Evolutionary conservation across 1,139 yeast genomes (phyloP).

Genomic region (Kodamaea sp.): DNA sequence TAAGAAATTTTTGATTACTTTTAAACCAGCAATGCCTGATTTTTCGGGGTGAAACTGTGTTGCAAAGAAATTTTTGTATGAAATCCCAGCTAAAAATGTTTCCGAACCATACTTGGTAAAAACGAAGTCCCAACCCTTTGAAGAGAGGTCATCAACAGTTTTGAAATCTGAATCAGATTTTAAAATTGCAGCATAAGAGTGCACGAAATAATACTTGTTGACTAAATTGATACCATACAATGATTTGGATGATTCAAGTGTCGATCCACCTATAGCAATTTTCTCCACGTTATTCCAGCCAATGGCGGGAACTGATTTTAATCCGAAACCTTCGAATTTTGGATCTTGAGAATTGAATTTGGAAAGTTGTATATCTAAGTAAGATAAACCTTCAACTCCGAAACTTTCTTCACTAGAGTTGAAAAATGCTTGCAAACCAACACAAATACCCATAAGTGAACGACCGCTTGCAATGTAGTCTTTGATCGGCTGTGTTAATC

Average conservation of each 20-base stretch:
- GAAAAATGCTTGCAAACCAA: slow-evolving; percentile 85
- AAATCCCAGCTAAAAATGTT: slow-evolving; percentile 77
- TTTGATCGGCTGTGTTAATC: slow-evolving; percentile 61
- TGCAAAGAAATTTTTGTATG: slow-evolving; percentile 76
- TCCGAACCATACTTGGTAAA: slow-evolving; percentile 74
- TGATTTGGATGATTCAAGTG: slow-evolving; percentile 19
- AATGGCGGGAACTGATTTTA: slow-evolving; percentile 88
- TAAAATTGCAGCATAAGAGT: slow-evolving; percentile 79
- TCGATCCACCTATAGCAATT: slow-evolving; percentile 16
- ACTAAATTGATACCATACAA: slow-evolving; percentile 62
- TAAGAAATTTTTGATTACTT: slow-evolving; percentile 69
- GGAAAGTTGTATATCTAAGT: slow-evolving; percentile 48
- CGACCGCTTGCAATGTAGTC: slow-evolving; percentile 68
- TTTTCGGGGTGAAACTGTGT: slow-evolving; percentile 98
- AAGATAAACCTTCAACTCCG: slow-evolving; percentile 48
- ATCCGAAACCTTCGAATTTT: slow-evolving; percentile 18
- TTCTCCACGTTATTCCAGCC: slow-evolving; percentile 73
- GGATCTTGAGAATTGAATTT: slow-evolving; percentile 55
- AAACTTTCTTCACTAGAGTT: slow-evolving; percentile 72
- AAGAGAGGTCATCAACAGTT: slow-evolving; percentile 27
- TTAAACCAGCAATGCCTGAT: slow-evolving; percentile 85
- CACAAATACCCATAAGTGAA: slow-evolving; percentile 94
- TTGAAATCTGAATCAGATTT: slow-evolving; percentile 24
- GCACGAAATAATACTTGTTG: slow-evolving; percentile 87
- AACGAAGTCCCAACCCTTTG: slow-evolving; percentile 75